A percentile compares a stretch with the other conserved stretches of the same genome.
Conservation (phyloP, 2,329 filamentous ascomycete genomes). For the Beauveria sp. region DNA sequence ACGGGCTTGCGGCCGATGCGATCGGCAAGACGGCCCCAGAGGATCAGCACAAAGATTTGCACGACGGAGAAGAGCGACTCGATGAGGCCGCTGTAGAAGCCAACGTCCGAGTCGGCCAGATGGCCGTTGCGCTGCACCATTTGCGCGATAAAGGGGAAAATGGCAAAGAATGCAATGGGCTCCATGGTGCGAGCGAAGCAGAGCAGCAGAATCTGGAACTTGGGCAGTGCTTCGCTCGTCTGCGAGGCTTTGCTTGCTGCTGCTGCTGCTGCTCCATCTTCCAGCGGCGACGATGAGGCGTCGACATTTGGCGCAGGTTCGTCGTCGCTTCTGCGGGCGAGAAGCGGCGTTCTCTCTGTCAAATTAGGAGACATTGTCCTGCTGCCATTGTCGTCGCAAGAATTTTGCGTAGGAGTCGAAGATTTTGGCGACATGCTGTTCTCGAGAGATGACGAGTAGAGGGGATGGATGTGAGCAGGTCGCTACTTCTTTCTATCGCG, state of each 20-base stretch:
- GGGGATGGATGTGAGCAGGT: not conserved
- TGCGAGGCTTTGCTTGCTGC: not conserved
- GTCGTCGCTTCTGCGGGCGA: not conserved
- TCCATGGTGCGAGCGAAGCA: slow-evolving; percentile 68
- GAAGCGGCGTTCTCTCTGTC: not conserved
- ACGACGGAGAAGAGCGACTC: slow-evolving; percentile 66
- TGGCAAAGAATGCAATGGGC: slow-evolving; percentile 72
- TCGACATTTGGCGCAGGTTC: not conserved
- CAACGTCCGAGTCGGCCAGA: slow-evolving; percentile 56
- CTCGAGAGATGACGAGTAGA: not conserved
- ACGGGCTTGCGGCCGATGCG: slow-evolving; percentile 65
- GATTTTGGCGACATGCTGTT: not conserved
- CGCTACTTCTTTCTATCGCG: too few relatives aligned
- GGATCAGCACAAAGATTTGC: slow-evolving; percentile 68
- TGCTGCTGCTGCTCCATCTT: not conserved
- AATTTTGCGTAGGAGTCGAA: too few relatives aligned
- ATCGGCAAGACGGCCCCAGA: slow-evolving; percentile 59
- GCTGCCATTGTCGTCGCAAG: not conserved
- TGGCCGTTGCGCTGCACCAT: slow-evolving; percentile 64
- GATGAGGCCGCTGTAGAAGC: slow-evolving; percentile 73
- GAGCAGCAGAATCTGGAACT: slow-evolving; percentile 58
- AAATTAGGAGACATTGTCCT: not conserved
- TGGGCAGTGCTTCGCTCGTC: slow-evolving; percentile 38
- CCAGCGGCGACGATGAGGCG: not conserved
- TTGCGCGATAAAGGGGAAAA: slow-evolving; percentile 72